phyloP scores from a whole-genome alignment of 2,329 filamentous ascomycete species.

The Kalaharituber pfeilii region DNA sequence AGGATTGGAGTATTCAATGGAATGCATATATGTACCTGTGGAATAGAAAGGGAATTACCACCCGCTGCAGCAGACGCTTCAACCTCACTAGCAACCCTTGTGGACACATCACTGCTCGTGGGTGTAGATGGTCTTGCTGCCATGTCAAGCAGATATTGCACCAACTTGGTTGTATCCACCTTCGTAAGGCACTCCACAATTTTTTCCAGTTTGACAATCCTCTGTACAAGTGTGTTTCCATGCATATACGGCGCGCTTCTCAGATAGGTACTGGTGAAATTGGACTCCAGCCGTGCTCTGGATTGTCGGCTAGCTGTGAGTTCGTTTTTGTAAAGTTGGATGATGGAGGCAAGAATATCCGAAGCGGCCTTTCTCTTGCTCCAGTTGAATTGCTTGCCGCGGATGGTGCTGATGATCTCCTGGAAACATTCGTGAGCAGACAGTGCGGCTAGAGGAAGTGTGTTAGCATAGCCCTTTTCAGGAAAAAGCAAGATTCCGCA shows the following conservation, averaged over 20 bases:
- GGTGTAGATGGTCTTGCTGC: not conserved
- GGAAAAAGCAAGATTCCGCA: too few species aligned
- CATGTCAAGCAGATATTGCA: not conserved
- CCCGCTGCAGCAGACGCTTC: too few species aligned
- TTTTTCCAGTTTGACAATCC: not conserved
- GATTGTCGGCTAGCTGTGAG: not conserved
- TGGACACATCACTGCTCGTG: too few species aligned
- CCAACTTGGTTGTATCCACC: not conserved
- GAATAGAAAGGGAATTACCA: too few species aligned
- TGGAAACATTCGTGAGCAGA: slow-evolving; percentile 5
- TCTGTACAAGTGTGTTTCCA: not conserved
- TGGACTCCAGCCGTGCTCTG: not conserved
- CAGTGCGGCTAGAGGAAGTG: not conserved
- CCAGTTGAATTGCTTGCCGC: not conserved
- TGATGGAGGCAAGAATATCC: not conserved
- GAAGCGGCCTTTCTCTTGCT: not conserved
- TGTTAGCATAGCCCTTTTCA: too few species aligned
- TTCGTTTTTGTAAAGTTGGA: not conserved
- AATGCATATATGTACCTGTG: too few species aligned
- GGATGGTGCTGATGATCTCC: slow-evolving; percentile 5
- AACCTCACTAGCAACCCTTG: too few species aligned
- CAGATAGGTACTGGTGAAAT: not conserved
- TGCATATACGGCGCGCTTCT: not conserved
- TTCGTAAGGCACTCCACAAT: not conserved
- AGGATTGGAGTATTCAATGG: not conserved